Percentiles rank a stretch among this genome's conserved stretches.
These are phyloP conservation scores for Zanthoxylum bungeanum DNA, from an alignment of 345 rosid genomes.

Conservation along the genomic window DNA sequence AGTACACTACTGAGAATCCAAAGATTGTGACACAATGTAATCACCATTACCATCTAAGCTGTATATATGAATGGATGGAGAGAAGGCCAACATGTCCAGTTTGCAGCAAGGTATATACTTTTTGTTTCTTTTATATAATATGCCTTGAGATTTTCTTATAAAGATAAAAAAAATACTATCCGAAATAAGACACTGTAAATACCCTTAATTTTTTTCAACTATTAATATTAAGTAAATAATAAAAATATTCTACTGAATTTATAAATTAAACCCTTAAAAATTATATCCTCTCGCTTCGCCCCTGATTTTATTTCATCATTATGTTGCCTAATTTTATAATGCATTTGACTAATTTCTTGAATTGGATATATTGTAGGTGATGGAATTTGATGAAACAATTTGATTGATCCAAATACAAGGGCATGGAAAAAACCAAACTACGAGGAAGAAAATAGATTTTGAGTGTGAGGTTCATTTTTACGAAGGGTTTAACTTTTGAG, in stretches of 20 bases:
- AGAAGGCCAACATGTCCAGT: slow-evolving; percentile 53
- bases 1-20: slow-evolving; percentile 47
- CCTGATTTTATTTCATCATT: not conserved
- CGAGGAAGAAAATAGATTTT: not conserved
- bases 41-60: slow-evolving; percentile 48
- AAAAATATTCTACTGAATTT: too few species aligned
- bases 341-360: not conserved
- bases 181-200: too few species aligned
- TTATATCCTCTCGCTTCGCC: too few species aligned
- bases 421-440: not conserved
- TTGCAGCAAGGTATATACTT: slow-evolving; percentile 39
- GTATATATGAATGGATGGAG: slow-evolving; percentile 64
- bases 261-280: too few species aligned
- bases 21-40: slow-evolving; percentile 36
- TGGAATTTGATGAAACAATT: slow-evolving; percentile 10
- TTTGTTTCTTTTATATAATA: not conserved
- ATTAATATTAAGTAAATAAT: too few species aligned
- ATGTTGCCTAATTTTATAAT: not conserved
- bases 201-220: too few species aligned
- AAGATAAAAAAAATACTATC: too few species aligned
- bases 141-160: not conserved
- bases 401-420: not conserved
- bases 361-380: slow-evolving; percentile 11
- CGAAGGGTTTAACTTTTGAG: not conserved
- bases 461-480: not conserved